These are phyloP conservation scores for Striga hermonthica DNA, from an alignment of 305 asterid genomes.

Conservation along the genomic window DNA sequence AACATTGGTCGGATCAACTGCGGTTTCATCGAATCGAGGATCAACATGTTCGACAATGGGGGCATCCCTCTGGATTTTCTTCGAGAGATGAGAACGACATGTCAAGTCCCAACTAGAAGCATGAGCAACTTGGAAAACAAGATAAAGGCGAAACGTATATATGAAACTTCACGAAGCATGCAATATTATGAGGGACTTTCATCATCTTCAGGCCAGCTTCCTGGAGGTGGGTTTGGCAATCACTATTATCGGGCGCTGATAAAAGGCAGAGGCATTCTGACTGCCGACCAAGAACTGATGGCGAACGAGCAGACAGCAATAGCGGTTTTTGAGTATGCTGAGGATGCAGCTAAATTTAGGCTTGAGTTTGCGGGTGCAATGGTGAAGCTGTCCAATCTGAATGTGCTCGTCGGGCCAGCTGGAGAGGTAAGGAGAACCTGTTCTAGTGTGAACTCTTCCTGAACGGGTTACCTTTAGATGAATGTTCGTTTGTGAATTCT, in stretches of 20 bases:
- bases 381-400: constrained; percentile 35
- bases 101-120: constrained; percentile 8
- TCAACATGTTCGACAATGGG: constrained; percentile 18
- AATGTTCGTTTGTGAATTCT: neutral
- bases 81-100: constrained; percentile 27
- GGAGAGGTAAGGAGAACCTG: constrained; percentile 36
- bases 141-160: neutral
- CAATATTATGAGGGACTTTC: constrained; percentile 25
- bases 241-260: constrained; percentile 29
- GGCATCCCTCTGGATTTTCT: constrained; percentile 26
- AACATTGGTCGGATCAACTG: constrained; percentile 37
- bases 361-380: constrained; percentile 33
- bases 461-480: neutral
- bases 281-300: constrained; percentile 40
- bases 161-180: constrained; percentile 7
- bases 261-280: constrained; percentile 34
- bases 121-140: constrained; percentile 9
- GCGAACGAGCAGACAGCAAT: constrained; percentile 30
- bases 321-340: constrained; percentile 33
- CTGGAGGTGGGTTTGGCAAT: constrained; percentile 28
- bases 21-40: constrained; percentile 33
- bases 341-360: constrained; percentile 25
- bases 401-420: constrained; percentile 26
- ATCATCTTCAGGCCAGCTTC: constrained; percentile 1
- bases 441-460: constrained; percentile 19